These are phyloP conservation scores for Lipomyces mesembrius DNA, from an alignment of 805 yeast species.

Conservation along the genomic window DNA sequence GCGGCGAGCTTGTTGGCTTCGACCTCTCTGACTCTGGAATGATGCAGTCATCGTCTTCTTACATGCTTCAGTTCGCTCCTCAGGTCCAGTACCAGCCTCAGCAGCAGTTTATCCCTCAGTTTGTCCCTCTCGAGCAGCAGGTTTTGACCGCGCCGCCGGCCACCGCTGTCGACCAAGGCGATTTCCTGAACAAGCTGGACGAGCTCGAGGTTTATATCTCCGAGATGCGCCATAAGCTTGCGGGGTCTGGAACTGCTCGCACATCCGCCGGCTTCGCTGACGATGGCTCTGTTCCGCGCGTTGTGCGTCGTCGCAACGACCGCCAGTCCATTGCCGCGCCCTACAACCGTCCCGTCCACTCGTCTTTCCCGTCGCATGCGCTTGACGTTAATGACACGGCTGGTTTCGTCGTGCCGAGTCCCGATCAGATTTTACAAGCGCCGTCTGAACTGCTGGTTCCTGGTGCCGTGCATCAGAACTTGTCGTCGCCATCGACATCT, in stretches of 20 bases:
- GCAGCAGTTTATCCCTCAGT: slow-evolving; percentile 2
- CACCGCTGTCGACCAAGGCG: slow-evolving; percentile 21
- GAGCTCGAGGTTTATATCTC: slow-evolving; percentile 35
- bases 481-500: slow-evolving; percentile 9
- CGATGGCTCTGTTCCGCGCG: slow-evolving; percentile 14
- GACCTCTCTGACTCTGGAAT: slow-evolving; percentile 29
- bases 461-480: slow-evolving; percentile 1
- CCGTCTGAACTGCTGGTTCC: slow-evolving; percentile 4
- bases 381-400: not conserved
- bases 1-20: slow-evolving; percentile 36
- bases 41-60: slow-evolving; percentile 22
- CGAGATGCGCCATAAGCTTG: slow-evolving; percentile 32
- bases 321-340: slow-evolving; percentile 26
- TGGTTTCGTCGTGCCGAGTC: not conserved
- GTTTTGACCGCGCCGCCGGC: slow-evolving; percentile 7
- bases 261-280: slow-evolving; percentile 1
- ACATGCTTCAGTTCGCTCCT: slow-evolving; percentile 31
- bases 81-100: slow-evolving; percentile 23
- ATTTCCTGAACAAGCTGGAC: slow-evolving; percentile 33
- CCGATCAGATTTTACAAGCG: not conserved
- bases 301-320: slow-evolving; percentile 35
- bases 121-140: not conserved
- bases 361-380: not conserved
- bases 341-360: slow-evolving; percentile 15
- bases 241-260: slow-evolving; percentile 7